phyloP scores from a whole-genome alignment of 2,329 filamentous ascomycete genomes.

The Neonectria coccinea region DNA sequence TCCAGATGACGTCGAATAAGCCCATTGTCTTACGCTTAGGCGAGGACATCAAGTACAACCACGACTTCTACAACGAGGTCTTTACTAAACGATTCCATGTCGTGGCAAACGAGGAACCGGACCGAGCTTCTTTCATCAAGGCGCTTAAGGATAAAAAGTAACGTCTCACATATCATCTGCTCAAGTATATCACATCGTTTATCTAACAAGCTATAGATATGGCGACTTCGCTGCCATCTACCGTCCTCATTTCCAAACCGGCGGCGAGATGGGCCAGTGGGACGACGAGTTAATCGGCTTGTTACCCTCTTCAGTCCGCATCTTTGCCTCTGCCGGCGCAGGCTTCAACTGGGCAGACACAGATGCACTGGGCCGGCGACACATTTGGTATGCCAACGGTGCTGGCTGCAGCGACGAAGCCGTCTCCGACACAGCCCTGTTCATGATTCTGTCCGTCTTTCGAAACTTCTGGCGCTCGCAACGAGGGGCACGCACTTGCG shows the following conservation, averaged over 20 bases:
- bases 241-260: conserved; percentile 70
- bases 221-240: conserved; percentile 56
- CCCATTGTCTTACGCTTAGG: conserved; percentile 49
- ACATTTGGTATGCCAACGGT: conserved; percentile 59
- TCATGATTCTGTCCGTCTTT: conserved; percentile 59
- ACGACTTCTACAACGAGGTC: conserved; percentile 53
- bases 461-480: conserved; percentile 61
- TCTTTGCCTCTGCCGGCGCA: conserved; percentile 71
- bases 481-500: conserved; percentile 33
- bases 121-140: conserved; percentile 54
- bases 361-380: conserved; percentile 52
- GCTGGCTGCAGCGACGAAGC: conserved; percentile 57
- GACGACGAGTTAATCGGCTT: conserved; percentile 66
- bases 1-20: conserved; percentile 30
- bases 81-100: conserved; percentile 56
- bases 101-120: conserved; percentile 51
- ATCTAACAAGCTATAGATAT: conserved; percentile 29
- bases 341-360: conserved; percentile 74
- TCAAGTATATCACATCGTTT: too few relatives aligned
- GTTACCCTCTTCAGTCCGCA: conserved; percentile 64
- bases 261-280: conserved; percentile 73
- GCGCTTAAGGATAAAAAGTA: conserved; percentile 53
- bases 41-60: conserved; percentile 61
- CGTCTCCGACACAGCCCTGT: conserved; percentile 57
- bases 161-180: background rate